Base-by-base conservation (phyloP, 768 basidiomycete species). In the Xanthoconium stramineum region DNA sequence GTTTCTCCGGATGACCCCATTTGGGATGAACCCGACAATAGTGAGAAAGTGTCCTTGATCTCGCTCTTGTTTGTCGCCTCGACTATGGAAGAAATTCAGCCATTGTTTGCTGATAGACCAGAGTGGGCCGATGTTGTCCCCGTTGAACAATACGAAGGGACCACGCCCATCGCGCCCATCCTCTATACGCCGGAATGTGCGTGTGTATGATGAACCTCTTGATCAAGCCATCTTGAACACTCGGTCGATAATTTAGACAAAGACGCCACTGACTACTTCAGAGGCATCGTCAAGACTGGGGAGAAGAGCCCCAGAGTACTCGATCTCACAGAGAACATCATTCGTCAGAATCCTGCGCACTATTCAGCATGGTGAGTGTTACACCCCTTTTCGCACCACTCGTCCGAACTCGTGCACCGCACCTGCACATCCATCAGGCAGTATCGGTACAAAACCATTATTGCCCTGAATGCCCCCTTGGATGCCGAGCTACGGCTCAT, bases 341-440 rank as follows among this genome's bases (percentile, higher is more conserved):
- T 99, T 60, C 80, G 88, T 29, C 76, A 89, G 72, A 99, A 99
- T 69, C 95, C 97, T 6, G 94, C 92, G 1, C 97, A 98, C 69
- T 99, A 98, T 68, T 89, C 94, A 49, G 94, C 95, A 62, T 99
- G 97, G 96, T 94, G 68, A 56, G 85, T 24, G 19, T 20, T 43
- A 8, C 50, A 48, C 32, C 57, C 37, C 7, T 35, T 50, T 46
- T 32, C 19, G 24, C 24, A 40, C 13, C 24, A 47, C 43, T 7
- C 42, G 48, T 55, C 44, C 46, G n/a, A 49, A 42, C 47, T 5
- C 30, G 24, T 29, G 33, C 32, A 24, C 24, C 47, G 33, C 52
- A 14, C 45, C 24, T 48, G 33, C 52, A 14, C 45, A 28, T 38
- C 44, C 19, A 43, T 30, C 68, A 97, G 95, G 95, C 94, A 97